phyloP scores from a whole-genome alignment of 495 filamentous ascomycete species.

The Xylaria cubensis region DNA sequence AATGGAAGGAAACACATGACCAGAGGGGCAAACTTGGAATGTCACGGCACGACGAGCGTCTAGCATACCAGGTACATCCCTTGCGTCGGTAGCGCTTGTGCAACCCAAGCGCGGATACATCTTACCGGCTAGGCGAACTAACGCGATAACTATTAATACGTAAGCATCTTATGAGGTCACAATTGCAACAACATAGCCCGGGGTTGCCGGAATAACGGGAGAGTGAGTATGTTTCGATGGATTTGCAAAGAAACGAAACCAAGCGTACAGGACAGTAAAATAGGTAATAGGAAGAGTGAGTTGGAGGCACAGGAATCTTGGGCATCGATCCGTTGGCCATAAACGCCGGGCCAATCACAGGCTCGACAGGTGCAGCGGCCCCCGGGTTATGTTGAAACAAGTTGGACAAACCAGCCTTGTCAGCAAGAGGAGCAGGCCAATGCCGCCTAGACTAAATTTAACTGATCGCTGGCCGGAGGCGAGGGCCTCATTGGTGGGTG shows the following conservation, averaged over 20 bases:
- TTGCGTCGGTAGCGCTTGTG: background rate
- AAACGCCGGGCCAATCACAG: conserved; percentile 21
- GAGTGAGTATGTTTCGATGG: background rate
- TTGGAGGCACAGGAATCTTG: background rate
- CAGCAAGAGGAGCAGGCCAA: conserved; percentile 19
- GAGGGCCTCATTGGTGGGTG: conserved; percentile 36
- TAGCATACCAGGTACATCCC: background rate
- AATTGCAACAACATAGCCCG: background rate
- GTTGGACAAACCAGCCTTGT: conserved; percentile 22
- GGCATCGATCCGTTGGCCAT: background rate
- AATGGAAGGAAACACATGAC: background rate
- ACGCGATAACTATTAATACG: conserved; percentile 7
- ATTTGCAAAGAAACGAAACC: background rate
- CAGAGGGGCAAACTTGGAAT: background rate
- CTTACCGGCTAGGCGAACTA: background rate
- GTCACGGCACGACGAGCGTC: background rate
- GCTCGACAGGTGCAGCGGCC: background rate
- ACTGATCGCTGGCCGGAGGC: conserved; percentile 22
- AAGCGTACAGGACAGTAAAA: background rate
- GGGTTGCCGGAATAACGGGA: conserved; percentile 10
- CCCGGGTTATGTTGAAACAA: conserved; percentile 16
- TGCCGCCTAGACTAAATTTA: conserved; percentile 27
- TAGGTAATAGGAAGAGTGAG: background rate
- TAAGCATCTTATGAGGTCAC: conserved; percentile 12
- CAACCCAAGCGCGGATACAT: background rate